Evolutionary conservation across 768 basidiomycete species (phyloP).

Genomic region (Rhodotorula diobovata): DNA sequence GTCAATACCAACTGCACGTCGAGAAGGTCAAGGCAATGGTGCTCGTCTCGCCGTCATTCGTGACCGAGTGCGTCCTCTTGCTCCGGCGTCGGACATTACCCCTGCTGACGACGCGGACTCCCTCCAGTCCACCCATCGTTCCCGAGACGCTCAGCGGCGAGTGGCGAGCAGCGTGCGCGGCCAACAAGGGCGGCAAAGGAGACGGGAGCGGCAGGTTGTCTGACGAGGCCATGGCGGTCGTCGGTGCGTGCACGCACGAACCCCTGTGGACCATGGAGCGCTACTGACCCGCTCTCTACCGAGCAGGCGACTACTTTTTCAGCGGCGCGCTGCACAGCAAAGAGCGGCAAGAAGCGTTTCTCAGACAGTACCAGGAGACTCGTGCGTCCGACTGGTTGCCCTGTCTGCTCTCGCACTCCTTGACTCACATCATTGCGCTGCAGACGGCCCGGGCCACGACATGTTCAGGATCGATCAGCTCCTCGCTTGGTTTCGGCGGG

Average conservation of each 20-base stretch:
- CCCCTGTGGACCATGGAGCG: too few species aligned
- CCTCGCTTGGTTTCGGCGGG: constrained; percentile 19
- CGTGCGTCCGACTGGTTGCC: neutral
- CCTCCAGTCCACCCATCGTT: constrained; percentile 8
- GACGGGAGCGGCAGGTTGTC: constrained; percentile 17
- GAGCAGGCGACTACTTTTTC: constrained; percentile 23
- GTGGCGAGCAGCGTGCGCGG: constrained; percentile 2
- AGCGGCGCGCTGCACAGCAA: neutral
- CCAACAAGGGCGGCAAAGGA: constrained; percentile 18
- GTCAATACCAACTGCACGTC: too few species aligned
- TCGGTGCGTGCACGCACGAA: too few species aligned
- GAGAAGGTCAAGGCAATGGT: constrained; percentile 15
- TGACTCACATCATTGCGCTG: too few species aligned
- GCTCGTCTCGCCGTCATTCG: constrained; percentile 15
- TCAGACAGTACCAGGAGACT: constrained; percentile 13
- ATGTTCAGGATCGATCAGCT: constrained; percentile 9
- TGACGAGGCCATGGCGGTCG: constrained; percentile 12
- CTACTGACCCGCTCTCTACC: too few species aligned
- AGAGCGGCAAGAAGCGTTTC: constrained; percentile 9
- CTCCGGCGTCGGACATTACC: too few species aligned
- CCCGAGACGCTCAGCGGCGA: constrained; percentile 1
- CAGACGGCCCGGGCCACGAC: constrained; percentile 7
- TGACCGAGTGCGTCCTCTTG: constrained; percentile 4
- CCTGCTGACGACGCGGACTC: neutral
- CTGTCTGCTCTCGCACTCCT: too few species aligned